A percentile compares a stretch with the other conserved stretches of the same genome.
Conservation (phyloP, 1,139 yeast species). For the Blastobotrys proliferans region DNA sequence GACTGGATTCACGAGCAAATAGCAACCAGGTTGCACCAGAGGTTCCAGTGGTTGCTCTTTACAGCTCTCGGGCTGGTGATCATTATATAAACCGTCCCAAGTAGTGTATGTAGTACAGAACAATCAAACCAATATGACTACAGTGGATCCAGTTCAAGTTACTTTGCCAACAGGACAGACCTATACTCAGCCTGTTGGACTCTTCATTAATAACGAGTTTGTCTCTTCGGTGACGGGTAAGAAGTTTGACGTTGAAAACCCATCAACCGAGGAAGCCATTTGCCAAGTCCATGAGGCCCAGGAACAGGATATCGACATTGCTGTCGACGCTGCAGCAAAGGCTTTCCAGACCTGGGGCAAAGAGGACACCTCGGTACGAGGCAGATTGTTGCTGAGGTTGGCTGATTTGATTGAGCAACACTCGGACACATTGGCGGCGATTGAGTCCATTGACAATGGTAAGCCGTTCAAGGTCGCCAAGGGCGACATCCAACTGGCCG, state of each 20-base stretch:
- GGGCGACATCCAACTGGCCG: slow-evolving; percentile 56
- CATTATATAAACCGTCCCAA: too few species aligned
- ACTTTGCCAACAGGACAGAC: slow-evolving; percentile 59
- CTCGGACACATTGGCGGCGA: slow-evolving; percentile 54
- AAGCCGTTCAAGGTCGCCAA: slow-evolving; percentile 55
- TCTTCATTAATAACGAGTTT: slow-evolving; percentile 57
- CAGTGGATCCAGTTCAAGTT: slow-evolving; percentile 28
- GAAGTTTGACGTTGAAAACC: slow-evolving; percentile 50
- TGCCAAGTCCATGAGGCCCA: slow-evolving; percentile 52
- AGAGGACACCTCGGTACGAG: slow-evolving; percentile 51
- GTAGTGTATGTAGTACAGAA: too few species aligned
- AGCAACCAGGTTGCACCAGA: too few species aligned
- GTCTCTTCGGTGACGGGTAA: slow-evolving; percentile 47
- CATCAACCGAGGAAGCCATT: slow-evolving; percentile 53
- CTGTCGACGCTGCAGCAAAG: slow-evolving; percentile 52
- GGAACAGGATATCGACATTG: slow-evolving; percentile 52
- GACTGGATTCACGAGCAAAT: too few species aligned
- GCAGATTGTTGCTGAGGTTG: slow-evolving; percentile 51
- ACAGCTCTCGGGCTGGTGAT: too few species aligned
- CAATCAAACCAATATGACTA: not conserved
- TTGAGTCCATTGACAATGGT: slow-evolving; percentile 80
- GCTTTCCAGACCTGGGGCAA: slow-evolving; percentile 51
- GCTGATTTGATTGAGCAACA: slow-evolving; percentile 62
- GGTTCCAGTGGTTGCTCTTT: too few species aligned
- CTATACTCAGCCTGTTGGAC: slow-evolving; percentile 61